phyloP scores from a whole-genome alignment of 2,329 filamentous ascomycete species.

The Aaosphaeria pasadenensis region DNA sequence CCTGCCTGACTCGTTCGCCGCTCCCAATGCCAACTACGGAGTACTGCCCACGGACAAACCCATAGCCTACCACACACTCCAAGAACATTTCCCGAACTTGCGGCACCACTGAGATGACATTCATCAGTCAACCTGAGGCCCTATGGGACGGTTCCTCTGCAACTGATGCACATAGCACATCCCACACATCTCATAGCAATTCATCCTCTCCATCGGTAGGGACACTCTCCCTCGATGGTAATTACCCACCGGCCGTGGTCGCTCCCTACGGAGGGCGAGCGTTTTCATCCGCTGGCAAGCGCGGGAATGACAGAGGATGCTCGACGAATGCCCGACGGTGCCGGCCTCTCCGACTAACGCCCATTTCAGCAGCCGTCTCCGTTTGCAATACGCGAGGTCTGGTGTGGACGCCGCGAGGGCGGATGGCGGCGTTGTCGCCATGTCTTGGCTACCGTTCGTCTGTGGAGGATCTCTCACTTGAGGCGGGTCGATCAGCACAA shows the following conservation, averaged over 20 bases:
- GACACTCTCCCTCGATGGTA: too few species aligned
- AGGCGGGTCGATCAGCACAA: constrained; percentile 41
- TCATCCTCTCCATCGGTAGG: too few species aligned
- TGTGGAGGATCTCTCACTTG: constrained; percentile 35
- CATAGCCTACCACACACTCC: too few species aligned
- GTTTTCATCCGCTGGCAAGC: constrained; percentile 34
- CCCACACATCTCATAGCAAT: too few species aligned
- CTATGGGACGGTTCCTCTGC: too few species aligned
- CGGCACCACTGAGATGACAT: too few species aligned
- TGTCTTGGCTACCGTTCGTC: constrained; percentile 32
- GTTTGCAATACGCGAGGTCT: constrained; percentile 24
- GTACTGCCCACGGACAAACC: too few species aligned
- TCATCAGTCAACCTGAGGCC: too few species aligned
- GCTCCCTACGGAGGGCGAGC: constrained; percentile 4
- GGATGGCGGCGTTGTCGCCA: constrained; percentile 33
- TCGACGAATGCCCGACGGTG: not conserved
- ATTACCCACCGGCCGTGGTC: constrained; percentile 3
- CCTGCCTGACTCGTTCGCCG: too few species aligned
- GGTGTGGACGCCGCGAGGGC: constrained; percentile 26
- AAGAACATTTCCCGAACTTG: too few species aligned
- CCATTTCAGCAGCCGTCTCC: constrained; percentile 30
- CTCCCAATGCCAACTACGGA: too few species aligned
- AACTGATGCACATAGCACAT: too few species aligned
- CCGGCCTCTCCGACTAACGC: constrained; percentile 21
- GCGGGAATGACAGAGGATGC: constrained; percentile 19